Evolutionary conservation across 2,329 filamentous ascomycete species (phyloP).

Genomic region (Verticillium isaacii): DNA sequence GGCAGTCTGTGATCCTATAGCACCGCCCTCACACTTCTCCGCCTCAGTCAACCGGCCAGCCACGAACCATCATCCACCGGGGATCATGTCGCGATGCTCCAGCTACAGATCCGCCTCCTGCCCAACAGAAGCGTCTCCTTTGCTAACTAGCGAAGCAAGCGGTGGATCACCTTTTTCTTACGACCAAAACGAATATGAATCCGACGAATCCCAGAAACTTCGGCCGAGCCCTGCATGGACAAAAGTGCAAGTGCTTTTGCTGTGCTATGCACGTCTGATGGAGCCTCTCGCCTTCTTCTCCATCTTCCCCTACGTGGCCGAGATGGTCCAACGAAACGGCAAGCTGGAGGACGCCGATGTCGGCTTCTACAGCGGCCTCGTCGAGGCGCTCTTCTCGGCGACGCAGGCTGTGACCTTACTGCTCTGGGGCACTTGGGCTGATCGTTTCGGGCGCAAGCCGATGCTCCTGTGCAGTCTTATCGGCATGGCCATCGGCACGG

Average conservation of each 20-base stretch:
- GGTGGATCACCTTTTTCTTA: not conserved
- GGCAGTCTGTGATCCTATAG: not conserved
- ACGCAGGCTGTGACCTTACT: slow-evolving; percentile 78
- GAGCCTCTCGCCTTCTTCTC: slow-evolving; percentile 81
- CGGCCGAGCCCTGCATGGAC: slow-evolving; percentile 17
- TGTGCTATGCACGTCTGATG: slow-evolving; percentile 68
- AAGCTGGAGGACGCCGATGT: slow-evolving; percentile 58
- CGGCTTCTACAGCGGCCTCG: slow-evolving; percentile 75
- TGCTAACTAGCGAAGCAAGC: not conserved
- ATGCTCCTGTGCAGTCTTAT: slow-evolving; percentile 62
- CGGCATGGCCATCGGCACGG: slow-evolving; percentile 57
- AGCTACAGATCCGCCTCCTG: not conserved
- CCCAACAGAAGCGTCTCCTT: not conserved
- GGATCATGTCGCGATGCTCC: not conserved
- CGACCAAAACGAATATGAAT: not conserved
- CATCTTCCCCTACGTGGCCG: slow-evolving; percentile 75
- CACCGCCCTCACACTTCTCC: not conserved
- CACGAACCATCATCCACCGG: not conserved
- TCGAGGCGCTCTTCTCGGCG: slow-evolving; percentile 68
- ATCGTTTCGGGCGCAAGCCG: slow-evolving; percentile 68
- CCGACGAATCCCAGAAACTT: not conserved
- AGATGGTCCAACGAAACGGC: slow-evolving; percentile 69
- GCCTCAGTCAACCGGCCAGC: not conserved
- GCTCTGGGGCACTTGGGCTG: slow-evolving; percentile 59
- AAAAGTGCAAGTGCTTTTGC: slow-evolving; percentile 61